Evolutionary conservation across 805 yeast species (phyloP).

Genomic region (Starmerella ratchasimensis): DNA sequence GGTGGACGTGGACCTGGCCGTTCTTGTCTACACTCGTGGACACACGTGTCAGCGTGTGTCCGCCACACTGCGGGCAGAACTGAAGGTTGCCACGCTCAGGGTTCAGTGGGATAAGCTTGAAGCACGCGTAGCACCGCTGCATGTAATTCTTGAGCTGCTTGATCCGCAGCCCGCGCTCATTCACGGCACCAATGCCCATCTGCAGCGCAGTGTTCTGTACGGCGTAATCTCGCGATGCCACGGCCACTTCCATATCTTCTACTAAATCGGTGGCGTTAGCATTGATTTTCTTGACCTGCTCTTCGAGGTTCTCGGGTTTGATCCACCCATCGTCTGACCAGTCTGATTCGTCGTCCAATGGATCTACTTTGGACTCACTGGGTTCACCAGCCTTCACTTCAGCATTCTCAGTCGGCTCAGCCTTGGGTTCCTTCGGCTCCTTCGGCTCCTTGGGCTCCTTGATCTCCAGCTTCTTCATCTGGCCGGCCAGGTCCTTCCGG

Average conservation of each 20-base stretch:
- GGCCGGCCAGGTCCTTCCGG: constrained; percentile 1
- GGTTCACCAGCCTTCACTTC: too few relatives aligned
- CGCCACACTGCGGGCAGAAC: constrained; percentile 94
- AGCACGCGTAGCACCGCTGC: constrained; percentile 97
- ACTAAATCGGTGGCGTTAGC: constrained; percentile 40
- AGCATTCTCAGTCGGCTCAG: constrained; percentile 4
- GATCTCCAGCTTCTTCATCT: neutral
- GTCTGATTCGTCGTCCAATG: constrained; percentile 48
- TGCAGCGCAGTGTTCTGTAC: constrained; percentile 91
- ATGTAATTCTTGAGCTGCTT: constrained; percentile 77
- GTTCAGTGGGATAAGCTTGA: constrained; percentile 59
- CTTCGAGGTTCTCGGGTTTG: constrained; percentile 69
- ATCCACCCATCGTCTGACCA: constrained; percentile 90
- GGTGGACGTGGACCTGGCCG: constrained; percentile 75
- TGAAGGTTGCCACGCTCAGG: constrained; percentile 34
- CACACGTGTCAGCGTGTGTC: constrained; percentile 76
- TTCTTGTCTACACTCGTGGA: constrained; percentile 64
- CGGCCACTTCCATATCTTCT: constrained; percentile 51
- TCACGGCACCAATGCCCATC: constrained; percentile 75
- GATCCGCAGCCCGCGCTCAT: constrained; percentile 73
- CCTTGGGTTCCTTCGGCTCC: too few relatives aligned
- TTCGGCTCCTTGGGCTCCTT: neutral
- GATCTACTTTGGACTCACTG: too few relatives aligned
- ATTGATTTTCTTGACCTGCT: constrained; percentile 53
- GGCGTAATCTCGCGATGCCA: constrained; percentile 94